Percentiles rank a stretch among this genome's conserved stretches.
Conservation (phyloP, 2,329 filamentous ascomycete genomes). For the Aureobasidium pullulans region DNA sequence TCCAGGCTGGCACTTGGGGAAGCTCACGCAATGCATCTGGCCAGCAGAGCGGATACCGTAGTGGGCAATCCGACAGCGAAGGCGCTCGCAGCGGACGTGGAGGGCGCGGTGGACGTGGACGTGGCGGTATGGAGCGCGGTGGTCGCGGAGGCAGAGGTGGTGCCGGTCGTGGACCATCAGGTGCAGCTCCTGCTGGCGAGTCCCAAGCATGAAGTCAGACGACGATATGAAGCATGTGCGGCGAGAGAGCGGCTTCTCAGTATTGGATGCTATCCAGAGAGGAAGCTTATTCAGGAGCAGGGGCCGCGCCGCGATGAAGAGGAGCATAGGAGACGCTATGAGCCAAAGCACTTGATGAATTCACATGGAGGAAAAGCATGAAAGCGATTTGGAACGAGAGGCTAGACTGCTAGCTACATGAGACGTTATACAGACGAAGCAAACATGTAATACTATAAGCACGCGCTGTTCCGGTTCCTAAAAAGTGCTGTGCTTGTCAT, state of each 20-base stretch:
- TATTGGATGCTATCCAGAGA: not conserved
- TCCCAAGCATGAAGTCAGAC: slow-evolving; percentile 8
- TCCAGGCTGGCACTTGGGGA: slow-evolving; percentile 52
- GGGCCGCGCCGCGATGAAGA: not conserved
- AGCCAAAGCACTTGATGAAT: not conserved
- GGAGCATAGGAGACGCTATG: not conserved
- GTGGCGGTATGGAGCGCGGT: slow-evolving; percentile 36
- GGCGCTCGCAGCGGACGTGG: slow-evolving; percentile 55
- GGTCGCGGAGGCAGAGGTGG: slow-evolving; percentile 22
- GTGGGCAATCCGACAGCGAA: slow-evolving; percentile 61
- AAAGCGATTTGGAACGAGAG: slow-evolving; percentile 2
- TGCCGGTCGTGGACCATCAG: slow-evolving; percentile 10
- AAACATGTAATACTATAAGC: slow-evolving; percentile 9
- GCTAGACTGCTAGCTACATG: slow-evolving; percentile 9
- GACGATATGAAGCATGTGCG: slow-evolving; percentile 2
- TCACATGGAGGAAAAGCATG: slow-evolving; percentile 3
- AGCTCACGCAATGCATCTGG: slow-evolving; percentile 42
- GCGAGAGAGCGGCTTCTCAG: not conserved
- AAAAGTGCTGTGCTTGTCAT: not conserved
- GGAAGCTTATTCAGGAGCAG: not conserved
- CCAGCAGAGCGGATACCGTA: slow-evolving; percentile 71
- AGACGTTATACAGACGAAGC: slow-evolving; percentile 8
- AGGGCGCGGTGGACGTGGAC: slow-evolving; percentile 47
- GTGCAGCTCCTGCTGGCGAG: slow-evolving; percentile 10
- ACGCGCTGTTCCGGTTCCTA: not conserved